phyloP scores from a whole-genome alignment of 2,329 filamentous ascomycete species.

The Escovopsis sp. region DNA sequence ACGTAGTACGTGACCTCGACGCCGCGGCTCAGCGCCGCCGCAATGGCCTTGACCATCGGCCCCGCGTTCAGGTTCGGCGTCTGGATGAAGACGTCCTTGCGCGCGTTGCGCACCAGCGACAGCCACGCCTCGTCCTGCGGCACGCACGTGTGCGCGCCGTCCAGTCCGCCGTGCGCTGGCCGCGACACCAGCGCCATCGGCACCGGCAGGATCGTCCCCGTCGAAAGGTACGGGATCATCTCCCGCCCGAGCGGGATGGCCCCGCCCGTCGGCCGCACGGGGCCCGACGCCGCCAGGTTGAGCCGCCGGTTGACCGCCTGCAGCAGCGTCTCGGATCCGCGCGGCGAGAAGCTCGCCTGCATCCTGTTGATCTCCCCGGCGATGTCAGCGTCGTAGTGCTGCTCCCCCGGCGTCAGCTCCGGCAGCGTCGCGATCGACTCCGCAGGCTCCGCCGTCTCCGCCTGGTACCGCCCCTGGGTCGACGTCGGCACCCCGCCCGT shows the following conservation, averaged over 20 bases:
- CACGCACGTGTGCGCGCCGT: constrained; percentile 42
- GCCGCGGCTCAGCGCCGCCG: constrained; percentile 49
- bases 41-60: constrained; percentile 46
- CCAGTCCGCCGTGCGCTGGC: constrained; percentile 48
- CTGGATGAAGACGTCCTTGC: constrained; percentile 56
- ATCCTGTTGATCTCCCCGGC: constrained; percentile 45
- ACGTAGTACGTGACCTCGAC: constrained; percentile 55
- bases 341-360: constrained; percentile 38
- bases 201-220: constrained; percentile 32
- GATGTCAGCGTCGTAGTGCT: constrained; percentile 49
- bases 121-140: constrained; percentile 68
- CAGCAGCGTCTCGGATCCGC: constrained; percentile 34
- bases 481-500: constrained; percentile 3
- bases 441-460: neutral
- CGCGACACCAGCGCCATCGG: constrained; percentile 61
- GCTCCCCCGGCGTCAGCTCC: constrained; percentile 41
- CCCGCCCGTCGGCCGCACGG: constrained; percentile 36
- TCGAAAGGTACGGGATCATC: constrained; percentile 50
- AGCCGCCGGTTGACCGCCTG: constrained; percentile 49
- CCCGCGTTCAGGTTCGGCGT: constrained; percentile 63
- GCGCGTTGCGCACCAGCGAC: constrained; percentile 50
- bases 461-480: neutral
- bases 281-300: constrained; percentile 42
- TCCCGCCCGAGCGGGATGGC: constrained; percentile 34
- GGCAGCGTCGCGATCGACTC: constrained; percentile 17